Percentiles rank a stretch among this genome's conserved stretches.
phyloP scores from a whole-genome alignment of 148 eudicot species.

The Salicornia ramosissima region DNA sequence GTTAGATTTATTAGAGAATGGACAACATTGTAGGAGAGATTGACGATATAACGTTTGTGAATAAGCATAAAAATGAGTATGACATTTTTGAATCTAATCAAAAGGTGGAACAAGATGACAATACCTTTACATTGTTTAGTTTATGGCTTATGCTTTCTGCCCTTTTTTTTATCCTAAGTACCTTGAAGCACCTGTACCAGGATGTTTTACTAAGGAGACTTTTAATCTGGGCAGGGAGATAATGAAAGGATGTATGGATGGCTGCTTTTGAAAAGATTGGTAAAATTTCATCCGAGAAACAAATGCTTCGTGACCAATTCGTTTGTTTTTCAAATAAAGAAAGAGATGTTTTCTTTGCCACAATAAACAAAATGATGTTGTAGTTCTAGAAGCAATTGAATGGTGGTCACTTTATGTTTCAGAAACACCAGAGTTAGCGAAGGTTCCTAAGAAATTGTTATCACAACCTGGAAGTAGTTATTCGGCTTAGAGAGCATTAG shows the following conservation, averaged over 20 bases:
- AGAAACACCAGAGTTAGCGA: neutral
- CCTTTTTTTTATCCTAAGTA: neutral
- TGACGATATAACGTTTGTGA: constrained; percentile 1
- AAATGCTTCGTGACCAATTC: constrained; percentile 3
- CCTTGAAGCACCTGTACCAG: neutral
- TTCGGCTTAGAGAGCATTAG: neutral
- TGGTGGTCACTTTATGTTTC: constrained; percentile 9
- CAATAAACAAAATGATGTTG: neutral
- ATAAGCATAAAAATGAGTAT: constrained; percentile 1
- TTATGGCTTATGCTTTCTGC: constrained; percentile 7
- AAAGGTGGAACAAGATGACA: constrained; percentile 10
- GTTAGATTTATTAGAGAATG: neutral
- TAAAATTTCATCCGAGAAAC: neutral
- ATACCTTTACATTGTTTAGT: neutral
- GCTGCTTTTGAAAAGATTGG: constrained; percentile 1
- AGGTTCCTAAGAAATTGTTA: constrained; percentile 2
- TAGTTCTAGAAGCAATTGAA: neutral
- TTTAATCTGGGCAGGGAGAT: neutral
- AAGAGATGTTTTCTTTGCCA: constrained; percentile 1
- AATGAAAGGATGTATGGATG: constrained; percentile 6
- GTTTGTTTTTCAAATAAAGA: constrained; percentile 1
- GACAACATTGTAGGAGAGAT: neutral
- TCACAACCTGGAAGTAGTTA: constrained; percentile 3
- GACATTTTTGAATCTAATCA: neutral
- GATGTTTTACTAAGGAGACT: neutral